Evolutionary conservation across 2,329 filamentous ascomycete genomes (phyloP).

Genomic region (Cadophora gregata): DNA sequence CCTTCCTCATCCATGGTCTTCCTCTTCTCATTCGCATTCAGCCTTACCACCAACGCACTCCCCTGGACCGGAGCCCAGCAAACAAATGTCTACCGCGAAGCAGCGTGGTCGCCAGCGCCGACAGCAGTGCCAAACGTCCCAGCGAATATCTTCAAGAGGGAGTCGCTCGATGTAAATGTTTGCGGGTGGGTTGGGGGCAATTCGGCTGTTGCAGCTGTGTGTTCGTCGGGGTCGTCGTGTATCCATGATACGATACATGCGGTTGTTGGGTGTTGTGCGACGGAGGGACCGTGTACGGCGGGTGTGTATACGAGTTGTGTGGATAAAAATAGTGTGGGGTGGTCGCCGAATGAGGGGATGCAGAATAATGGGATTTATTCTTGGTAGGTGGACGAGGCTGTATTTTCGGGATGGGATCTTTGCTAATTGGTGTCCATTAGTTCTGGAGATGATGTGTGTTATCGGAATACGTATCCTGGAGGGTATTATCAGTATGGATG

Average conservation of each 20-base stretch:
- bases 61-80: slow-evolving; percentile 37
- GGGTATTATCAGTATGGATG: slow-evolving; percentile 41
- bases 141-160: slow-evolving; percentile 37
- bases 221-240: slow-evolving; percentile 40
- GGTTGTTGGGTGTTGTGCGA: slow-evolving; percentile 42
- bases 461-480: slow-evolving; percentile 40
- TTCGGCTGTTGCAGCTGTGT: slow-evolving; percentile 33
- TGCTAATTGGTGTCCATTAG: slow-evolving; percentile 38
- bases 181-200: slow-evolving; percentile 43
- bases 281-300: slow-evolving; percentile 38
- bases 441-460: slow-evolving; percentile 34
- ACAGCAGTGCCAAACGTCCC: slow-evolving; percentile 35
- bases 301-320: slow-evolving; percentile 43
- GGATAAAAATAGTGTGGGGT: slow-evolving; percentile 38
- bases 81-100: slow-evolving; percentile 37
- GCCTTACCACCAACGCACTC: slow-evolving; percentile 32
- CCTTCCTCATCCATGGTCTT: slow-evolving; percentile 36
- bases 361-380: slow-evolving; percentile 41
- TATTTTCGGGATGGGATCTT: neutral
- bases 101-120: slow-evolving; percentile 40
- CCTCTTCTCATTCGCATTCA: slow-evolving; percentile 34
- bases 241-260: slow-evolving; percentile 40
- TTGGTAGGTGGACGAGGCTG: slow-evolving; percentile 35
- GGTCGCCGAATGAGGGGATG: slow-evolving; percentile 31
- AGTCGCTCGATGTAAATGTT: slow-evolving; percentile 35